Percentiles rank a stretch among this genome's conserved stretches.
These are phyloP conservation scores for Fusarium pseudocircinatum DNA, from an alignment of 2,329 filamentous ascomycete genomes.

Conservation along the genomic window DNA sequence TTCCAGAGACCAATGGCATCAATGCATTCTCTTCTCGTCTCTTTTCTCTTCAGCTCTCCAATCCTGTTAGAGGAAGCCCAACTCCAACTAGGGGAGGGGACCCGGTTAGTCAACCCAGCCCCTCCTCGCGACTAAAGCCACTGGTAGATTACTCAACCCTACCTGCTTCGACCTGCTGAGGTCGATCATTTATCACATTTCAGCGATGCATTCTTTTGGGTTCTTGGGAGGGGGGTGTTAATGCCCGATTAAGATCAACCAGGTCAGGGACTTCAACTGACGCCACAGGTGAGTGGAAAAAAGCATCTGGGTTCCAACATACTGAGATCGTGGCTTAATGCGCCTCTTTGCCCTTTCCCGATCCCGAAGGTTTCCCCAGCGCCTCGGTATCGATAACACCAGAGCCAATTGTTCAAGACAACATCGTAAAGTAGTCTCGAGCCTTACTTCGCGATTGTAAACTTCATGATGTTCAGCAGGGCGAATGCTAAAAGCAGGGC, in stretches of 20 bases:
- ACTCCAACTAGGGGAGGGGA: slow-evolving; percentile 23
- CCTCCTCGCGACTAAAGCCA: slow-evolving; percentile 11
- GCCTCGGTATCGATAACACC: slow-evolving; percentile 20
- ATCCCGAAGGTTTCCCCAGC: slow-evolving; percentile 23
- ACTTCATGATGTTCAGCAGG: slow-evolving; percentile 16
- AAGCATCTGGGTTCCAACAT: slow-evolving; percentile 10
- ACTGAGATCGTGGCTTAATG: slow-evolving; percentile 30
- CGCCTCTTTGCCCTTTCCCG: slow-evolving; percentile 18
- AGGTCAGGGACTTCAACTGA: slow-evolving; percentile 4
- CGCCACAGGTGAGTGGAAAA: slow-evolving; percentile 3
- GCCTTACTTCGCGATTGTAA: slow-evolving; percentile 15
- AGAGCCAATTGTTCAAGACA: slow-evolving; percentile 11
- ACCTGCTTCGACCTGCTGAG: slow-evolving; percentile 9
- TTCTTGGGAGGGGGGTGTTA: slow-evolving; percentile 1
- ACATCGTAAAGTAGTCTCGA: slow-evolving; percentile 10
- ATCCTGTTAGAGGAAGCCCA: background rate
- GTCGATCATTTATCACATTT: slow-evolving; percentile 33
- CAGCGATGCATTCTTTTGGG: background rate
- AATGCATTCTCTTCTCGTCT: slow-evolving; percentile 23
- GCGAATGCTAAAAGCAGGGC: slow-evolving; percentile 17
- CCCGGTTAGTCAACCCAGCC: slow-evolving; percentile 1
- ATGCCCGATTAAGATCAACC: background rate
- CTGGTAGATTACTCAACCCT: slow-evolving; percentile 20
- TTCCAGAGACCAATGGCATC: slow-evolving; percentile 11
- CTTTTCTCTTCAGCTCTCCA: slow-evolving; percentile 24